These are phyloP conservation scores for Colletotrichum endophyticum DNA, from an alignment of 2,329 filamentous ascomycete genomes.

Conservation along the genomic window DNA sequence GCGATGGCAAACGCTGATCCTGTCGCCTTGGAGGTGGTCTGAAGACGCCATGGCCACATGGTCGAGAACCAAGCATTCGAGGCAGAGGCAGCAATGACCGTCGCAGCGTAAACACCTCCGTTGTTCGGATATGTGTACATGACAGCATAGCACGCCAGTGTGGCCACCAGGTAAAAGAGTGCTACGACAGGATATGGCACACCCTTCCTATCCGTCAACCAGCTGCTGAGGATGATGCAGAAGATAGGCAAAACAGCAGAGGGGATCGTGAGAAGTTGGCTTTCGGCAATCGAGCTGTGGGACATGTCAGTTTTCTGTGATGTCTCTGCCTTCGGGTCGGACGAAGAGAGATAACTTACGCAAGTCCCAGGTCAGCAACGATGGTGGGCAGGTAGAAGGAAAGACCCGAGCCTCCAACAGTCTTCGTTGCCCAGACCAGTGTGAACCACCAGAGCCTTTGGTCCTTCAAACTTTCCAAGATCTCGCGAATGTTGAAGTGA, in stretches of 20 bases:
- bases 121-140: constrained; percentile 48
- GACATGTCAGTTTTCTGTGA: background rate
- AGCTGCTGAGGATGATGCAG: background rate
- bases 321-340: background rate
- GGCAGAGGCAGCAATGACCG: constrained; percentile 46
- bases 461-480: background rate
- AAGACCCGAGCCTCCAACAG: constrained; percentile 47
- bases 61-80: constrained; percentile 49
- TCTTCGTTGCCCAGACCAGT: background rate
- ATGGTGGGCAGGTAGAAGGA: background rate
- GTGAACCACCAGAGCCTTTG: background rate
- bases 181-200: background rate
- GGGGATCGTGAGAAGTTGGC: background rate
- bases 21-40: constrained; percentile 48
- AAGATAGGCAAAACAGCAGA: background rate
- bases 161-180: background rate
- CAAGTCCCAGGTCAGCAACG: constrained; percentile 31
- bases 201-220: background rate
- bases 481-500: background rate
- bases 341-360: constrained; percentile 24
- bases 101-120: constrained; percentile 51
- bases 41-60: constrained; percentile 58
- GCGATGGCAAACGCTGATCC: constrained; percentile 55
- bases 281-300: background rate
- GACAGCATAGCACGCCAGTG: constrained; percentile 37